A percentile compares a stretch with the other conserved stretches of the same genome.
These are phyloP conservation scores for Volvox reticuliferus DNA, from an alignment of 139 green algal genomes.

Conservation along the genomic window DNA sequence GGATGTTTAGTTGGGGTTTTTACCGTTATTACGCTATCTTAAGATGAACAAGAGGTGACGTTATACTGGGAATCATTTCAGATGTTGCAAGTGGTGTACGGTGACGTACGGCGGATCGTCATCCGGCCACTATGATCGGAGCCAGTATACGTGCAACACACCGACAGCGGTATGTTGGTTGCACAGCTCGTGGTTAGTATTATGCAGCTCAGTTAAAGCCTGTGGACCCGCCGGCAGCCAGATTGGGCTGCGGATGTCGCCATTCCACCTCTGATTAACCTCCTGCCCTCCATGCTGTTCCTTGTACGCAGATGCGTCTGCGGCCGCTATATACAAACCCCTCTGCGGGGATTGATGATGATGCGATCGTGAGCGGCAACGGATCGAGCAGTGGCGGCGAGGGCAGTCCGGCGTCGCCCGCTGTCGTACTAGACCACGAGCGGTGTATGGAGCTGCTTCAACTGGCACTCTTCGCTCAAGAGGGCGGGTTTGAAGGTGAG, in stretches of 20 bases:
- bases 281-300: neutral
- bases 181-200: too few species aligned
- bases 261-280: too few species aligned
- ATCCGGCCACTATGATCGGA: too few species aligned
- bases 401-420: neutral
- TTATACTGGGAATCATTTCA: too few species aligned
- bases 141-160: too few species aligned
- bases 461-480: constrained; percentile 54
- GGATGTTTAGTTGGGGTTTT: neutral
- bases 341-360: constrained; percentile 2
- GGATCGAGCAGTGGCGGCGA: neutral
- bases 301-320: constrained; percentile 50
- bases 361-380: neutral
- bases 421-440: neutral
- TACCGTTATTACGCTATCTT: too few species aligned
- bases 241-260: too few species aligned
- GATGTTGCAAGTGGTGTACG: too few species aligned
- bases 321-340: constrained; percentile 60
- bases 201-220: too few species aligned
- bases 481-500: constrained; percentile 51
- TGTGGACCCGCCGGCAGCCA: too few species aligned
- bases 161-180: too few species aligned
- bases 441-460: constrained; percentile 57
- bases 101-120: too few species aligned
- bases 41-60: neutral